Evolutionary conservation across 805 yeast genomes (phyloP).

Genomic region (Yarrowia sp.): DNA sequence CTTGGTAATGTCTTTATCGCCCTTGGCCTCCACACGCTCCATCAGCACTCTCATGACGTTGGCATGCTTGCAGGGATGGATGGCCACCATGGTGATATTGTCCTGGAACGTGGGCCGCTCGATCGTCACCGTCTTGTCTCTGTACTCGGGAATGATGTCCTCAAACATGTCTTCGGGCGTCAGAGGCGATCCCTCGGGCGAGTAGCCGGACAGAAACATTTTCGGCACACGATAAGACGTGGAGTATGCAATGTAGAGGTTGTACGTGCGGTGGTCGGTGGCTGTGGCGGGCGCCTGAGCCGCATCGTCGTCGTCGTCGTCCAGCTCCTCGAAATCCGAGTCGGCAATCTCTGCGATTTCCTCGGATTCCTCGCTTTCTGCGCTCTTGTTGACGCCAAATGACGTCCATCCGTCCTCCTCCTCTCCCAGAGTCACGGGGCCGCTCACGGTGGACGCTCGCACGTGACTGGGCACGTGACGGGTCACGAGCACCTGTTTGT

Average conservation of each 20-base stretch:
- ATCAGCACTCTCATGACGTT: constrained; percentile 90
- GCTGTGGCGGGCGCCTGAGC: constrained; percentile 3
- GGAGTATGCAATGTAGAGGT: constrained; percentile 88
- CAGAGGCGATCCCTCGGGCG: constrained; percentile 81
- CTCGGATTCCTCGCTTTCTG: not conserved
- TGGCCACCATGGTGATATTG: constrained; percentile 78
- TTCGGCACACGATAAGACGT: constrained; percentile 97
- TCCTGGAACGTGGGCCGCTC: constrained; percentile 87
- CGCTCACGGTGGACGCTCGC: constrained; percentile 57
- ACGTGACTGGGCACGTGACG: constrained; percentile 84
- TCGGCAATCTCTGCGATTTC: constrained; percentile 48
- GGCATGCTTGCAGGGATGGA: constrained; percentile 96
- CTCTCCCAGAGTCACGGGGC: constrained; percentile 49
- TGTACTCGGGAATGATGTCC: constrained; percentile 88
- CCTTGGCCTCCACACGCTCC: constrained; percentile 65
- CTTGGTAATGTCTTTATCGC: constrained; percentile 42
- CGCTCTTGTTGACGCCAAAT: constrained; percentile 2
- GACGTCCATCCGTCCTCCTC: constrained; percentile 54
- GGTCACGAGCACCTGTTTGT: constrained; percentile 87
- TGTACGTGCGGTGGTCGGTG: constrained; percentile 71
- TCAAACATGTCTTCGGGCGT: constrained; percentile 92
- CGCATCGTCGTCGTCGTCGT: constrained; percentile 43
- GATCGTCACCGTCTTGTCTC: constrained; percentile 95
- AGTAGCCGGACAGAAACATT: constrained; percentile 88
- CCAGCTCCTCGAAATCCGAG: constrained; percentile 44